Evolutionary conservation across 2,329 filamentous ascomycete genomes (phyloP).

Genomic region (Alternaria sp.): DNA sequence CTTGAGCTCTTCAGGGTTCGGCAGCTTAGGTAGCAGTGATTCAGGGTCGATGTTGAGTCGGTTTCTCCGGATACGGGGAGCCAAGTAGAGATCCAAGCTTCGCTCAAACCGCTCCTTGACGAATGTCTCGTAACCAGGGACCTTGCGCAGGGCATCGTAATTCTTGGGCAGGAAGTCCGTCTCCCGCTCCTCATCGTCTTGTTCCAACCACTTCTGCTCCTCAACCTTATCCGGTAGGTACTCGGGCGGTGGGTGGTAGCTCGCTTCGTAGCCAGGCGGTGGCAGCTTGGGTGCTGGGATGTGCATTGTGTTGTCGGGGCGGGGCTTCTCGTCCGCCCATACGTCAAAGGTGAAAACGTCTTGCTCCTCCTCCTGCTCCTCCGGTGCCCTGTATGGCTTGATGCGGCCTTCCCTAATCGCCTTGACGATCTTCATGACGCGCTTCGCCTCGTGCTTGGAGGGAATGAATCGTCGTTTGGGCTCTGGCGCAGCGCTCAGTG

Average conservation of each 20-base stretch:
- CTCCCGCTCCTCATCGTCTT: slow-evolving; percentile 88
- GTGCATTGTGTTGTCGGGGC: slow-evolving; percentile 88
- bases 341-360: slow-evolving; percentile 78
- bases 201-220: slow-evolving; percentile 80
- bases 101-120: slow-evolving; percentile 97
- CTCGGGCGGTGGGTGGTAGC: slow-evolving; percentile 94
- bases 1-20: slow-evolving; percentile 88
- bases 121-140: slow-evolving; percentile 87
- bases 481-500: slow-evolving; percentile 89
- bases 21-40: slow-evolving; percentile 89
- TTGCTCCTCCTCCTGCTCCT: slow-evolving; percentile 74
- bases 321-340: slow-evolving; percentile 89
- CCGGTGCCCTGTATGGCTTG: slow-evolving; percentile 82
- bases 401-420: slow-evolving; percentile 95
- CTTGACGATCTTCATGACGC: slow-evolving; percentile 95
- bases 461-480: slow-evolving; percentile 95
- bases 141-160: slow-evolving; percentile 83
- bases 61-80: slow-evolving; percentile 88
- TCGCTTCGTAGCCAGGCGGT: slow-evolving; percentile 92
- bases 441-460: slow-evolving; percentile 95
- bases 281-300: slow-evolving; percentile 92
- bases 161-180: slow-evolving; percentile 85
- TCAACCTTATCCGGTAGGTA: slow-evolving; percentile 89
- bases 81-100: slow-evolving; percentile 93
- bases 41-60: slow-evolving; percentile 96